Evolutionary conservation across 352 stramenopile species (phyloP).

Genomic region (Pythium periplocum): DNA sequence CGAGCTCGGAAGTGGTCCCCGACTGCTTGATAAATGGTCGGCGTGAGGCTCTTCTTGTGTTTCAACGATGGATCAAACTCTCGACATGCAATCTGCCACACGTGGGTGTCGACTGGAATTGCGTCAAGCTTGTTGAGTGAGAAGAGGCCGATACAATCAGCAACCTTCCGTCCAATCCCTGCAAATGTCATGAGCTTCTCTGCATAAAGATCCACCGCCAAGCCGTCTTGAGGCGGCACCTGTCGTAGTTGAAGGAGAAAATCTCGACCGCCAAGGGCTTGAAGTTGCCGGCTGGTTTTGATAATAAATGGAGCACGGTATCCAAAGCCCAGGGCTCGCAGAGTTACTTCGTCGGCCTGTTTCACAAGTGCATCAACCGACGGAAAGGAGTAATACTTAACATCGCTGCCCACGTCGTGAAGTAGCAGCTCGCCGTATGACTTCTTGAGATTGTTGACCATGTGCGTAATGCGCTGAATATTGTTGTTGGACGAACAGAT

Average conservation of each 20-base stretch:
- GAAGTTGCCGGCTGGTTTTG: conserved; percentile 16
- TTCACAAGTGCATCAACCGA: conserved; percentile 47
- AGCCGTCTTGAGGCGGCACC: background rate
- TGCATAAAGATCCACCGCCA: conserved; percentile 12
- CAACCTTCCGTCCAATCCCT: conserved; percentile 90
- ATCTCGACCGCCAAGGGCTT: conserved; percentile 15
- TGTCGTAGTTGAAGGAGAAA: conserved; percentile 15
- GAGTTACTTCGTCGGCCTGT: conserved; percentile 54
- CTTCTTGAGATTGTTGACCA: conserved; percentile 79
- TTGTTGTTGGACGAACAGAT: conserved; percentile 97
- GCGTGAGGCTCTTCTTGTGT: conserved; percentile 54
- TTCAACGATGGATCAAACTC: conserved; percentile 38
- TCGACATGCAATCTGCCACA: conserved; percentile 88
- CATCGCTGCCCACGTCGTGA: conserved; percentile 14
- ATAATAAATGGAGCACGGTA: conserved; percentile 66
- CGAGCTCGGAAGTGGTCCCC: conserved; percentile 86
- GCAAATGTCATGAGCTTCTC: conserved; percentile 26
- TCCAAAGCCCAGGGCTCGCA: conserved; percentile 72
- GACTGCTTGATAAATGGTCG: conserved; percentile 72
- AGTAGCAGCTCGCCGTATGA: conserved; percentile 64
- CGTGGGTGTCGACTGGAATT: conserved; percentile 93
- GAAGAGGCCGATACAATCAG: conserved; percentile 95
- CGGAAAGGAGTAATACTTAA: conserved; percentile 79
- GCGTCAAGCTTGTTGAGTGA: conserved; percentile 80
- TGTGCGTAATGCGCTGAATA: conserved; percentile 90